A percentile compares a stretch with the other conserved stretches of the same genome.
Evolutionary conservation across 345 rosid genomes (phyloP).

Genomic region (sweet orange (Citrus sinensis)): DVS_A1.0 CM039168.1:29134501-29135000

Average conservation of each 20-base stretch:
- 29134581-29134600: slow-evolving; percentile 57
- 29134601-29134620: slow-evolving; percentile 98
- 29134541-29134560: not conserved
- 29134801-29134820: slow-evolving; percentile 85
- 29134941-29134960: slow-evolving; percentile 98
- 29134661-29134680: slow-evolving; percentile 55
- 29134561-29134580: not conserved
- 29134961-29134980: slow-evolving; percentile 83
- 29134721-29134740: slow-evolving; percentile 97
- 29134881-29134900: slow-evolving; percentile 89
- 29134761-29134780: slow-evolving; percentile 67
- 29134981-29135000: slow-evolving; percentile 98
- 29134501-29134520: not conserved
- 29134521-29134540: not conserved
- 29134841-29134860: slow-evolving; percentile 82
- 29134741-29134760: slow-evolving; percentile 93
- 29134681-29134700: slow-evolving; percentile 96
- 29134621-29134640: slow-evolving; percentile 94
- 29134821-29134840: slow-evolving; percentile 92
- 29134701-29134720: slow-evolving; percentile 94
- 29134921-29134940: slow-evolving; percentile 93
- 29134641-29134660: slow-evolving; percentile 76
- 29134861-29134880: slow-evolving; percentile 91
- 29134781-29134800: slow-evolving; percentile 78
- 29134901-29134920: slow-evolving; percentile 97